Evolutionary conservation across 2,329 filamentous ascomycete species (phyloP), one percentile per base, ranked within the genome.

Genomic region (Cytospora piceae): DNA sequence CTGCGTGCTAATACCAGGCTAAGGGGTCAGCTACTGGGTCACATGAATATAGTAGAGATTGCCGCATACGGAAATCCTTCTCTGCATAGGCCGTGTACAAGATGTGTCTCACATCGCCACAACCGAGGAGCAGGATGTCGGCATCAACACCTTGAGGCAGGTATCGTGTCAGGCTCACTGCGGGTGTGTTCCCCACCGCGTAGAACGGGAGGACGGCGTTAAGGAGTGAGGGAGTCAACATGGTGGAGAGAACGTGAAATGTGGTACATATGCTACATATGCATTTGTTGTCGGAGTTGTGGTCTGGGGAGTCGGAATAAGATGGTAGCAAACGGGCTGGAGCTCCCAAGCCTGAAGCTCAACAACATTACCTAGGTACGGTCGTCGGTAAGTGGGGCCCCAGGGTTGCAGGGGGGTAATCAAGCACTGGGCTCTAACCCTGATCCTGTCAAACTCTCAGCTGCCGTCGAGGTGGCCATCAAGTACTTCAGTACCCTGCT

Each of bases 61-160:
- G 14, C 7, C 1, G 65, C 78, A 70, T 58, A 78, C 77, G 73
- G 32, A 80, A 68, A 1, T 73, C 77, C 46, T 71, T 69, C 58
- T 85, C 77, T 1, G 73, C 72, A 68, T 82, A 83, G 1, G 77
- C 71, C 0, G 85, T 87, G 70, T 82, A 88, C 0, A 89, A 74
- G 32, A 89, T 78, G 67, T 85, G 83, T 15, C 85, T 80, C 53
- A 82, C 74, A 74, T 89, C 86, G 14, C 84, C 84, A 64, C 83
- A 86, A 2, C 83, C 85, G 3, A 89, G 77, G 1, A 83, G 77
- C 20, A 89, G 77, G 6, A 87, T 73, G 56, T 79, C 73, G 2
- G 79, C 83, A 70, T 83, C 75, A n/a, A 80, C 68, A 4, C 82
- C 83, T 12, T 80, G 80, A 0, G 84, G 82, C 2, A 86, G 69